Conservation (phyloP, 306 rosid genomes). For the Luffa acutangula region DNA sequence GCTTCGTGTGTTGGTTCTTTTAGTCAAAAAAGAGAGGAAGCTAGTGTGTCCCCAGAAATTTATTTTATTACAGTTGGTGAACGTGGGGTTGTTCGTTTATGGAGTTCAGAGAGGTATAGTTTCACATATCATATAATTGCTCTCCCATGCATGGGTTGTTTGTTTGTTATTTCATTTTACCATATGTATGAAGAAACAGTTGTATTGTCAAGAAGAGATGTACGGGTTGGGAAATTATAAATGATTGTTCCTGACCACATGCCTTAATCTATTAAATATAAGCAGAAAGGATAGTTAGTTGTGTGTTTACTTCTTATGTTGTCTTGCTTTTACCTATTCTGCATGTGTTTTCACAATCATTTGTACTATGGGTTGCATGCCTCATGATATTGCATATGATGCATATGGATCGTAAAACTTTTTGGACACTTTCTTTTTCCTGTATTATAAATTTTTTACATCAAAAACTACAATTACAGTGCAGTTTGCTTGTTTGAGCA, state of each 20-base stretch:
- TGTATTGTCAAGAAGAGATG: neutral
- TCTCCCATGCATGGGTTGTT: neutral
- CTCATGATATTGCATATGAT: neutral
- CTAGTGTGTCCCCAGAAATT: constrained; percentile 27
- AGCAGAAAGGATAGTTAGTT: neutral
- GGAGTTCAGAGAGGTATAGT: constrained; percentile 87
- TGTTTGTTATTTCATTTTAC: neutral
- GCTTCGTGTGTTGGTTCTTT: constrained; percentile 37
- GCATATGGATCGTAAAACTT: neutral
- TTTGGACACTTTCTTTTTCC: neutral
- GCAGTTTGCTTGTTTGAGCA: constrained; percentile 89
- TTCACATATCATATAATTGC: neutral
- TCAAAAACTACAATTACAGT: constrained; percentile 34
- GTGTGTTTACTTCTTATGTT: neutral
- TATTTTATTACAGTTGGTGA: constrained; percentile 80
- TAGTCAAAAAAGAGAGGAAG: constrained; percentile 25
- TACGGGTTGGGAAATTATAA: neutral
- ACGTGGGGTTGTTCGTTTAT: constrained; percentile 70
- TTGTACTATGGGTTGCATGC: neutral
- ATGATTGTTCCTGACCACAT: neutral
- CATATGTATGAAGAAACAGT: neutral
- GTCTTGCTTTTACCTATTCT: neutral
- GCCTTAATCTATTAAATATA: neutral
- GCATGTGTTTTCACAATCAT: neutral
- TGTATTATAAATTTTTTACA: neutral